These are phyloP conservation scores for Cercospora sp. DNA, from an alignment of 2,329 filamentous ascomycete species.

Conservation along the genomic window DNA sequence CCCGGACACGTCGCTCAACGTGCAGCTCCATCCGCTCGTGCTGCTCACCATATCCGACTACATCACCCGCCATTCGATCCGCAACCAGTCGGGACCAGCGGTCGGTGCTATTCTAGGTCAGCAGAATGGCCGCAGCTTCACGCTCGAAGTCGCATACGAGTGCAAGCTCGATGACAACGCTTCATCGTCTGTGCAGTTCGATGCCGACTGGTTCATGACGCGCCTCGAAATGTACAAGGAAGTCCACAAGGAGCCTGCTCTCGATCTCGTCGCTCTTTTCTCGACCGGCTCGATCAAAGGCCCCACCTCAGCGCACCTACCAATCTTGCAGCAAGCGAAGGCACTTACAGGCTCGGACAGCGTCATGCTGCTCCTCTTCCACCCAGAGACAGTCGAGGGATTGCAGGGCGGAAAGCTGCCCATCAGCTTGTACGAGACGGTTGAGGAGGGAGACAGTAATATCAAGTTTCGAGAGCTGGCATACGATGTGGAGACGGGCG, in stretches of 20 bases:
- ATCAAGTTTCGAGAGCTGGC: slow-evolving; percentile 80
- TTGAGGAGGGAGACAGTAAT: slow-evolving; percentile 70
- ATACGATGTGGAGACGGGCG: slow-evolving; percentile 87
- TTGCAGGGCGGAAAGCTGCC: slow-evolving; percentile 77
- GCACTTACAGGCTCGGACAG: slow-evolving; percentile 65
- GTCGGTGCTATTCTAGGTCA: slow-evolving; percentile 87
- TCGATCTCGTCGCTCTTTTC: slow-evolving; percentile 71
- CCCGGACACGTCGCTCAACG: slow-evolving; percentile 73
- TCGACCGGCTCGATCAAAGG: slow-evolving; percentile 70
- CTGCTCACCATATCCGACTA: slow-evolving; percentile 96
- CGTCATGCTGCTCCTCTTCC: slow-evolving; percentile 83
- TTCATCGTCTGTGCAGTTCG: slow-evolving; percentile 61
- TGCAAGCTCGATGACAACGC: slow-evolving; percentile 58
- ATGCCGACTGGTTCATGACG: slow-evolving; percentile 70
- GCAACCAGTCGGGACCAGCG: slow-evolving; percentile 72
- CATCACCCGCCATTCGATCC: slow-evolving; percentile 84
- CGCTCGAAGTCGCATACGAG: slow-evolving; percentile 90
- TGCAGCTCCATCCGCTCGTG: slow-evolving; percentile 87
- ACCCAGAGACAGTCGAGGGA: slow-evolving; percentile 60
- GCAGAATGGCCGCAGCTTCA: slow-evolving; percentile 86
- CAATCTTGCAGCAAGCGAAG: slow-evolving; percentile 72
- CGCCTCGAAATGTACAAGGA: slow-evolving; percentile 86
- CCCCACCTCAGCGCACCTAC: slow-evolving; percentile 66
- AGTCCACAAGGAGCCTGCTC: slow-evolving; percentile 79
- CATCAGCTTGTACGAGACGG: slow-evolving; percentile 81